phyloP scores from a whole-genome alignment of 2,329 filamentous ascomycete species.

The Teratosphaeria epicoccoides region DNA sequence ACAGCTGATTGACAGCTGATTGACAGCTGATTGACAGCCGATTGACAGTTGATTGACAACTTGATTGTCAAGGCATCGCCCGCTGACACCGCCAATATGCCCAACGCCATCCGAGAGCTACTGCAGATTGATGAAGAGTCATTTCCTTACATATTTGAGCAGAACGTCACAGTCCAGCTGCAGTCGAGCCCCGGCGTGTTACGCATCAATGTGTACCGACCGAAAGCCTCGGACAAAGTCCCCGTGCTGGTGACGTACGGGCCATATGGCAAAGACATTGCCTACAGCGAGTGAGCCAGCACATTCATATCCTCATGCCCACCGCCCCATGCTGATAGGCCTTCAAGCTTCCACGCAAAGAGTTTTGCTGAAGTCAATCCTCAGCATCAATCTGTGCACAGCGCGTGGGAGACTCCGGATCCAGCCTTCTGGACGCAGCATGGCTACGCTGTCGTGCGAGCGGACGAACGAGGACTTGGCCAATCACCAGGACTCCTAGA shows the following conservation, averaged over 20 bases:
- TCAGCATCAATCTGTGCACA: slow-evolving; percentile 31
- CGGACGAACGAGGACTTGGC: slow-evolving; percentile 23
- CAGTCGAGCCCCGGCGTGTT: slow-evolving; percentile 23
- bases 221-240: slow-evolving; percentile 27
- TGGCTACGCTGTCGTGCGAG: slow-evolving; percentile 25
- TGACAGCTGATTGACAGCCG: too few species aligned
- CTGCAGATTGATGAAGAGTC: slow-evolving; percentile 21
- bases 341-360: slow-evolving; percentile 36
- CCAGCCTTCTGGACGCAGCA: slow-evolving; percentile 26
- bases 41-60: background rate
- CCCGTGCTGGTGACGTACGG: slow-evolving; percentile 62
- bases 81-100: slow-evolving; percentile 12
- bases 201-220: slow-evolving; percentile 26
- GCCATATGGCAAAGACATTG: slow-evolving; percentile 64
- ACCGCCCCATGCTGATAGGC: background rate
- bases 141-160: slow-evolving; percentile 25
- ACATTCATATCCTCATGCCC: background rate
- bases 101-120: slow-evolving; percentile 23
- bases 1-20: too few species aligned
- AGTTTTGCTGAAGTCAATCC: slow-evolving; percentile 36
- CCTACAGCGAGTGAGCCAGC: slow-evolving; percentile 42
- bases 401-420: slow-evolving; percentile 37
- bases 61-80: background rate
- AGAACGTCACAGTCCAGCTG: slow-evolving; percentile 22
- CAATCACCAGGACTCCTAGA: slow-evolving; percentile 29